Evolutionary conservation across 768 basidiomycete species (phyloP), one percentile per base, ranked within the genome.

Genomic region (Coprinellus micaceus): DNA sequence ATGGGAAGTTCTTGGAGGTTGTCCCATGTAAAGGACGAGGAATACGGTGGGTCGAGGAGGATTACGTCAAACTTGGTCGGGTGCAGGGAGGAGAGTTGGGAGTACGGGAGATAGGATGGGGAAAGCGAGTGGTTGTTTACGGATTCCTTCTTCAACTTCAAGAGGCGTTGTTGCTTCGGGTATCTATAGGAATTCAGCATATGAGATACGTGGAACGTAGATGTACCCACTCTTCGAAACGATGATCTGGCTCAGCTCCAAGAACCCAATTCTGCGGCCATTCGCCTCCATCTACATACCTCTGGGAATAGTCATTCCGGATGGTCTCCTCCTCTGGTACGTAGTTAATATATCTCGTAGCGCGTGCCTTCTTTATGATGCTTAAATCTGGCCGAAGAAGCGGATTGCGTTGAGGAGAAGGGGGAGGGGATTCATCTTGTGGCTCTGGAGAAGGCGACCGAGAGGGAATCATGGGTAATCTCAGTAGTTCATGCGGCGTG

Each of bases 321-420:
- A 99, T 90, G 0, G 94, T 98, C 69, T 99, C 96, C 67, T 99
- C 96, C 59, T 94, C 92, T 1, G 91, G 87, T 15, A 94, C 80
- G 61, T 96, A 95, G 65, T 95, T 94, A 30, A 69, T 67, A 61
- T 91, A 94, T 33, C 88, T 79, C 21, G 80, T 77, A 5, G 82
- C 73, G 3, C 90, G 81, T 0, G 89, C 88, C 3, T 83, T 82
- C 67, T 94, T 94, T 5, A 84, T 79, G n/a, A 85, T 84, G 0
- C 86, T 81, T 4, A 69, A 67, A 47, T 80, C 79, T 24, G 66
- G 59, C 26, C 74, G 68, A 25, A 65, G 64, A 43, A 70, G 49
- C 5, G 15, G 33, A 4, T 51, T 60, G 19, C 69, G 64, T 2
- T 67, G 58, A 1, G 79, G 82, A 0, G 83, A 83, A 1, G 76